Base-by-base conservation (phyloP, 768 basidiomycete species). In the Lactarius psammicola region DNA sequence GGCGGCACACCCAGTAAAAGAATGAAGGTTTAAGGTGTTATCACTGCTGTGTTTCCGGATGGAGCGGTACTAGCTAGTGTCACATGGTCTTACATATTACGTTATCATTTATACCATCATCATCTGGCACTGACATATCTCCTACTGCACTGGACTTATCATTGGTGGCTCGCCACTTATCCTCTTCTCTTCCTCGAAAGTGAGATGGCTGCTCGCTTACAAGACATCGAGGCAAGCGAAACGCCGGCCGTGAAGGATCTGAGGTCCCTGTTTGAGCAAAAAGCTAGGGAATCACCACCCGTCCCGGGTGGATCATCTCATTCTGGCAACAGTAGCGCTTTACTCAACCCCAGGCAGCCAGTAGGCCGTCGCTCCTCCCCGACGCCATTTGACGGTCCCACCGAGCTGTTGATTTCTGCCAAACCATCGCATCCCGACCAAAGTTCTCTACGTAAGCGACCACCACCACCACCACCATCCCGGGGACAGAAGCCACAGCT, bases 231-330 rank as follows among this genome's bases (percentile, higher is more conserved):
- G 42, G 40, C 53, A 18, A 59, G 57, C 42, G 51, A 59, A 17
- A 46, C 62, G 23, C 66, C 66, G 4, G 56, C 61, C 4, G 66
- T 67, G 40, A 67, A 67, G 34, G 61, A 67, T 33, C 62, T 67
- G 42, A 59, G 62, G 18, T 38, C 38, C 26, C 40, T 67, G 56
- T 67, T 67, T 28, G 66, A 67, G 18, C 61, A 63, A 46, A 67
- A 67, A 30, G 51, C 66, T 26, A 58, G 20, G 53, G 42, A 58
- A 46, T 31, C 26, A 13, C 53, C 66, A 55, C 51, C 51, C 38
- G 44, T 30, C 20, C 18, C 51, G 5, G 33, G 20, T 55, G 40
- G 51, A 30, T 59, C 66, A 23, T 56, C 42, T 54, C 66, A 62
- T 34, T 49, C 57, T 1, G 42, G 33, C 36, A 56, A 63, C 36